These are phyloP conservation scores for Closterium sp. DNA, from an alignment of 139 green algal genomes.

Conservation along the genomic window DNA sequence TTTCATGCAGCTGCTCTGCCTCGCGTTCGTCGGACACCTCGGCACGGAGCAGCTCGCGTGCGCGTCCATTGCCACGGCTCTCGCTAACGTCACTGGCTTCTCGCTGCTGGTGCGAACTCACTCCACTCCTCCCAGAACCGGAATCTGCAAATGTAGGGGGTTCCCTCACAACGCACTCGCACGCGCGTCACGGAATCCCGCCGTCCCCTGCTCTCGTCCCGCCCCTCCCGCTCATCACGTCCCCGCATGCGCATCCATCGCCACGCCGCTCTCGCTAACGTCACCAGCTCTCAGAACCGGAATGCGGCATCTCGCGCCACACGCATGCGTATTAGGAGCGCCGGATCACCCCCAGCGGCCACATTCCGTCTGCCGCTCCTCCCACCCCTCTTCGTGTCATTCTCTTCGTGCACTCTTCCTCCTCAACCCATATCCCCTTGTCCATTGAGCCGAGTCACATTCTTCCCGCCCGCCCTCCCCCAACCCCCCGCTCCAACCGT, in stretches of 20 bases:
- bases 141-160: neutral
- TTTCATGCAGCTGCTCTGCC: conserved; percentile 14
- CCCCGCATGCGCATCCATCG: too few relatives aligned
- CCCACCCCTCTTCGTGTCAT: neutral
- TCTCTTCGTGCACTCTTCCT: neutral
- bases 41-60: conserved; percentile 27
- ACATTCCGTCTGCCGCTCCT: neutral
- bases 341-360: neutral
- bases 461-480: neutral
- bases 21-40: conserved; percentile 40
- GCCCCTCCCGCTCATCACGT: too few relatives aligned
- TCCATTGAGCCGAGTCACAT: neutral
- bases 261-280: too few relatives aligned
- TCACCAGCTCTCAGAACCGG: too few relatives aligned
- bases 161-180: neutral
- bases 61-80: conserved; percentile 11
- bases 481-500: neutral
- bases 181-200: neutral
- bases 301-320: too few relatives aligned
- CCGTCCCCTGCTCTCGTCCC: neutral
- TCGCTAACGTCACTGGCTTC: conserved; percentile 39
- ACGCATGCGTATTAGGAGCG: too few relatives aligned
- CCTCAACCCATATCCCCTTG: neutral
- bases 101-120: conserved; percentile 21
- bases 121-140: neutral